Evolutionary conservation across 2,329 filamentous ascomycete genomes (phyloP).

Genomic region (Cyphellophora europaea): DNA sequence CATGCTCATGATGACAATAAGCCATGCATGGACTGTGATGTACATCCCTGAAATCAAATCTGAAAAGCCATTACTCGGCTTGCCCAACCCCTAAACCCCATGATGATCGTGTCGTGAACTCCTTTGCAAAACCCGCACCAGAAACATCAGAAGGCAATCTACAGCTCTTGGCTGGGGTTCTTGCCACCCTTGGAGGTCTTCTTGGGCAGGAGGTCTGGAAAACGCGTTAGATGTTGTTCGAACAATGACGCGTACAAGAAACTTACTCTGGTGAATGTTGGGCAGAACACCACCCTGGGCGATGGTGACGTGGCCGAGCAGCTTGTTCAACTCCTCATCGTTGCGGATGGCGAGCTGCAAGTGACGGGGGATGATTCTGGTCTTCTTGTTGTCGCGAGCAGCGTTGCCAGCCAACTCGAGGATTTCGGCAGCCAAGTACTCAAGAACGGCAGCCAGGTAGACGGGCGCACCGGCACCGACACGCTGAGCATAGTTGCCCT

Average conservation of each 20-base stretch:
- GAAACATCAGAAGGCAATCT: constrained; percentile 54
- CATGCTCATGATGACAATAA: constrained; percentile 22
- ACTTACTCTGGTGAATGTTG: constrained; percentile 94
- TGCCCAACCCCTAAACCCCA: constrained; percentile 58
- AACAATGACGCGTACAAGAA: background rate
- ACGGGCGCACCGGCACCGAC: constrained; percentile 97
- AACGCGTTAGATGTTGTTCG: constrained; percentile 31
- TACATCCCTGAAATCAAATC: constrained; percentile 44
- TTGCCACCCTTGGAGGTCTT: constrained; percentile 95
- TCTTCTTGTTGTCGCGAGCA: constrained; percentile 99
- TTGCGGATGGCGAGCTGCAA: constrained; percentile 98
- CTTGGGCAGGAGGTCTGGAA: constrained; percentile 90
- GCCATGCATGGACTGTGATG: constrained; percentile 48
- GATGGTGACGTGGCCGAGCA: constrained; percentile 90
- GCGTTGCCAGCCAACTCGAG: constrained; percentile 98
- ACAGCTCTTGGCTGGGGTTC: constrained; percentile 89
- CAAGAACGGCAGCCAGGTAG: constrained; percentile 93
- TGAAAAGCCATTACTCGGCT: constrained; percentile 46
- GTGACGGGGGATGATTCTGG: constrained; percentile 98
- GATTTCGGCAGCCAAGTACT: constrained; percentile 98
- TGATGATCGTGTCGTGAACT: constrained; percentile 57
- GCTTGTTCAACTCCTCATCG: constrained; percentile 99
- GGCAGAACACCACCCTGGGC: constrained; percentile 94
- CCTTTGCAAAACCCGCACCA: constrained; percentile 62
- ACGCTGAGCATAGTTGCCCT: constrained; percentile 99